Base-by-base conservation (phyloP, 2,329 filamentous ascomycete species). In the Fusarium decemcellulare region DNA sequence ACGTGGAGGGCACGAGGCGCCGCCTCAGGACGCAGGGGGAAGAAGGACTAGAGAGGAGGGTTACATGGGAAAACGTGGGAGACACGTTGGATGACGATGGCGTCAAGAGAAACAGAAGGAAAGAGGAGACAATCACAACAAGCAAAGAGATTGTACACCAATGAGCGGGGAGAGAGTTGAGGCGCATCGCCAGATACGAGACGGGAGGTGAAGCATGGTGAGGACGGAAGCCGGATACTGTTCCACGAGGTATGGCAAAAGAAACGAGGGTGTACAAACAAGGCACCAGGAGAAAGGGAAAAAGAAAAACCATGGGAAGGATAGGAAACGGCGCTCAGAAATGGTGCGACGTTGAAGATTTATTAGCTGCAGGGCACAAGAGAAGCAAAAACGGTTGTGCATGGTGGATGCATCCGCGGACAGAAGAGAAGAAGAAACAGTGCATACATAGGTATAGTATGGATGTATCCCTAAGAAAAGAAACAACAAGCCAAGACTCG, bases 1-100 rank as follows among this genome's bases (percentile, higher is more conserved):
- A 75, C 73, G 73, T 73, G 73, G 70, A 74, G 42, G 54, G 42
- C 68, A 74, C 71, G 65, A 68, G 50, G 59, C 12, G 12, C 18
- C 36, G n/a, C 54, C 58, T 51, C 50, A 55, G 60, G 51, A 63
- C 34, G 65, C 56, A 64, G 57, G 42, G 51, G 50, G 32, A 6
- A 16, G 27, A 30, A 14, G 11, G 43, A 43, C 32, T 34, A 34
- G 32, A 34, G 32, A 34, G 8, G 32, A 34, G 32, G 32, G 23
- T 23, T 23, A 23, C 23, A 23, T 23, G 18, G 43, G 23, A 54
- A 71, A 71, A 71, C 59, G 67, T 61, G 70, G 50, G 16, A 54
- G 46, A 52, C 63, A 64, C 51, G 67, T 70, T 67, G 52, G 57
- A 67, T 61, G 44, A 42, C n/a, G 8, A 62, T 58, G 54, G 55